Conservation (phyloP, 306 rosid species). For the Glycyrrhiza uralensis region DNA sequence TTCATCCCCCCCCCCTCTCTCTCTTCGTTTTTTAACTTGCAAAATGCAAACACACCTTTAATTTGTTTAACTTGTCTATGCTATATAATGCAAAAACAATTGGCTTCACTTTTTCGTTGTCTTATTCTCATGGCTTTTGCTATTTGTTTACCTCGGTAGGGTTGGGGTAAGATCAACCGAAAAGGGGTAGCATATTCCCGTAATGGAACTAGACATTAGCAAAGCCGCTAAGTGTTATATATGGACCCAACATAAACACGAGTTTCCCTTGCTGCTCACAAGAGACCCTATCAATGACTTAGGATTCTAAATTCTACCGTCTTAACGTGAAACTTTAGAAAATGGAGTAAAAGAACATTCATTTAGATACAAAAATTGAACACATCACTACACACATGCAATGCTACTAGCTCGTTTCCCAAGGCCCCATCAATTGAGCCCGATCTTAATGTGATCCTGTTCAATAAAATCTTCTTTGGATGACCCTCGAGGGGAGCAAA, state of each 20-base stretch:
- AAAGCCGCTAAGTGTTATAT: constrained; percentile 13
- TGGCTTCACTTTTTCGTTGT: constrained; percentile 11
- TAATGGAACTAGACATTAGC: constrained; percentile 34
- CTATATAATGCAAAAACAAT: not conserved
- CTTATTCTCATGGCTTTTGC: constrained; percentile 14
- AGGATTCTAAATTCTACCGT: constrained; percentile 45
- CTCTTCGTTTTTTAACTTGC: too few relatives aligned
- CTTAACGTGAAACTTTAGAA: constrained; percentile 20
- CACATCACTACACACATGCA: constrained; percentile 7
- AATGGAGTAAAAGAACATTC: constrained; percentile 20
- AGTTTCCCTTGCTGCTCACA: not conserved
- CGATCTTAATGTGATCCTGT: constrained; percentile 19
- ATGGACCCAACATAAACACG: constrained; percentile 20
- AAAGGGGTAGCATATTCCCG: constrained; percentile 24
- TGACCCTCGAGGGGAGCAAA: constrained; percentile 28
- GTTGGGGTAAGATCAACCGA: not conserved
- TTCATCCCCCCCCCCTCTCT: not conserved
- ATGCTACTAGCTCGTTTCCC: constrained; percentile 25
- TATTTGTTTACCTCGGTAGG: not conserved
- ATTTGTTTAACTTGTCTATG: not conserved
- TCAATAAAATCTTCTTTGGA: constrained; percentile 3
- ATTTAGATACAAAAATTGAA: constrained; percentile 22
- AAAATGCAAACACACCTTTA: not conserved
- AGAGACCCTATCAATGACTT: constrained; percentile 44
- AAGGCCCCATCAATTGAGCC: constrained; percentile 15